Base-by-base conservation (phyloP, 345 rosid species). In the Citrus maxima region DNA sequence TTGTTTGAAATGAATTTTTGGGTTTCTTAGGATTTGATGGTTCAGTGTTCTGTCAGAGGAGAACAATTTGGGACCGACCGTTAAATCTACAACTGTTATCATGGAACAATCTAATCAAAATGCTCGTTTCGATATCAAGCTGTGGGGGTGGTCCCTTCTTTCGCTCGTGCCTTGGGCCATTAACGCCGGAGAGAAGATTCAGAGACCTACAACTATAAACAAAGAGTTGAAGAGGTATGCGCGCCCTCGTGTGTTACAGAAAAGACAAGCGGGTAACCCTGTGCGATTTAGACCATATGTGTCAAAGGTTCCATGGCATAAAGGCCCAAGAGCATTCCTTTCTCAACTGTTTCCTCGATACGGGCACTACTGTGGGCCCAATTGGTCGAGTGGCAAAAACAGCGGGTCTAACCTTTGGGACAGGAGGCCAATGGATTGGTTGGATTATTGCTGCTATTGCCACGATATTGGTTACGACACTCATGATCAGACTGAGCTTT, bases 311-410 rank as follows among this genome's bases (percentile, higher is more conserved):
- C 99, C 99, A 0, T 96, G 99, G 99, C 99, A 96, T 82, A 89
- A 94, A 2, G 98, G 99, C 42, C 78, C 91, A 5, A 90, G 99
- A 76, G 98, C 94, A 34, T 83, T 90, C 81, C 94, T 96, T 67
- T 96, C 98, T 32, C 95, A 91, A 86, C 85, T 96, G 73, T 96
- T 96, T 77, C 99, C 99, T 22, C 84, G 98, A 21, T 94, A 94
- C 27, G 99, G 97, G 56, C 94, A 96, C 85, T 96, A 96, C 72
- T 96, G 99, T 83, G 99, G 98, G 27, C 99, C 99, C 0, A 96
- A 96, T 40, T 96, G 99, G 99, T 96, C 99, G 0, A 96, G 99
- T 73, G 99, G 98, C 70, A 96, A 96, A 82, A 90, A 91, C 80
- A 78, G 87, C 5, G 99, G 99, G 16, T 91, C 98, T 13, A 85